A percentile compares a stretch with the other conserved stretches of the same genome.
phyloP scores from a whole-genome alignment of 768 basidiomycete genomes.

The Suillus discolor region DNA sequence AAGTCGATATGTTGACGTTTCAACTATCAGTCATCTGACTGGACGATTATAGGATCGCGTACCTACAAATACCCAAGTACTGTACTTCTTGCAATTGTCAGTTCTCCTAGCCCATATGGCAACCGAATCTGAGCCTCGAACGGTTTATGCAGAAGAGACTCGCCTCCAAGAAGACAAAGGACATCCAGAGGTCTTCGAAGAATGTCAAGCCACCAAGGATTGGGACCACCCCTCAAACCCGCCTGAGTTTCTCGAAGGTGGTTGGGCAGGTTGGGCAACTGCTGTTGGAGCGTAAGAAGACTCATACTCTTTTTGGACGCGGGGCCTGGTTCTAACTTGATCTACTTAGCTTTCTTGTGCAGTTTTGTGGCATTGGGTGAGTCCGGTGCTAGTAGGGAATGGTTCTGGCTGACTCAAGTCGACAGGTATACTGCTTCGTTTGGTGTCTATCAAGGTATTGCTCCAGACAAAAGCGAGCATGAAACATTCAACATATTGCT shows the following conservation, averaged over 20 bases:
- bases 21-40: neutral
- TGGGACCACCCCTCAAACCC: neutral
- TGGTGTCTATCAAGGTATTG: neutral
- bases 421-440: neutral
- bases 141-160: neutral
- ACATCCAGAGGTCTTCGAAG: neutral
- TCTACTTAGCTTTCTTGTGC: neutral
- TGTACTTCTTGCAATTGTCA: neutral
- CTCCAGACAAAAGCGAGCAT: neutral
- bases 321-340: neutral
- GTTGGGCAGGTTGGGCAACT: neutral
- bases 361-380: neutral
- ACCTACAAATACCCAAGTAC: neutral
- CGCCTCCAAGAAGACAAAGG: neutral
- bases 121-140: neutral
- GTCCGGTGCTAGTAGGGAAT: neutral
- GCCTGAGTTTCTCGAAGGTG: neutral
- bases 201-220: neutral
- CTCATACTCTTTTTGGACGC: too few species aligned
- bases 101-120: neutral
- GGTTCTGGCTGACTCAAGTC: neutral
- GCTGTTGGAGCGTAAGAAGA: constrained; percentile 1
- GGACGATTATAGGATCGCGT: neutral
- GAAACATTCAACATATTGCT: neutral
- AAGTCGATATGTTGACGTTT: neutral